A percentile compares a stretch with the other conserved stretches of the same genome.
Evolutionary conservation across 2,329 filamentous ascomycete species (phyloP).

Genomic region (Stachybotrys chlorohalonatus): DNA sequence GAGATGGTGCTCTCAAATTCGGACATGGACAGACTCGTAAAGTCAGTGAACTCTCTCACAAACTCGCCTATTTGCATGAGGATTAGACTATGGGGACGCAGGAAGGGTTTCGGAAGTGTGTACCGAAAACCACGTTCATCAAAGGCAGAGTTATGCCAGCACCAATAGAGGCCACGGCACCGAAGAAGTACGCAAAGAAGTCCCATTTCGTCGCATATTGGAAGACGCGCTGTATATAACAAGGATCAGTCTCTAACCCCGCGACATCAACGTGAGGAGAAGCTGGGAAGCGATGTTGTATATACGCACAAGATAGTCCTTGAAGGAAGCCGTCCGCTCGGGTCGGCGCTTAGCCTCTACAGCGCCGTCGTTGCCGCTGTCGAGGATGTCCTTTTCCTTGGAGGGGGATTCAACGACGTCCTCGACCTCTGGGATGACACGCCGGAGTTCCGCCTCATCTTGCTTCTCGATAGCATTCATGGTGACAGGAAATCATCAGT

Average conservation of each 20-base stretch:
- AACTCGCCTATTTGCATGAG: constrained; percentile 24
- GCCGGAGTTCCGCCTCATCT: neutral
- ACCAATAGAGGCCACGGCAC: constrained; percentile 38
- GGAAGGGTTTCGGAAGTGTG: constrained; percentile 1
- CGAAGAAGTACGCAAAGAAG: constrained; percentile 35
- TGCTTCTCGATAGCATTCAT: neutral
- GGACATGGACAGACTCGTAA: constrained; percentile 22
- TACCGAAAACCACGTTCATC: constrained; percentile 52
- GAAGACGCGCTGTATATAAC: constrained; percentile 34
- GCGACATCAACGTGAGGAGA: too few relatives aligned
- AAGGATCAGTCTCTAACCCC: neutral
- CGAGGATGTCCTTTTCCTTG: neutral
- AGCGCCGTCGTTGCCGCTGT: constrained; percentile 15
- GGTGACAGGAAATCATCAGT: neutral
- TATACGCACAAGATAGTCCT: constrained; percentile 32
- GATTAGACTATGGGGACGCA: neutral
- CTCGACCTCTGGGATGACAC: neutral
- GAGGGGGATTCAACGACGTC: neutral
- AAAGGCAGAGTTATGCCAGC: constrained; percentile 47
- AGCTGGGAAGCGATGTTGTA: neutral
- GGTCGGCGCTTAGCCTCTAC: constrained; percentile 27
- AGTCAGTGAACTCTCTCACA: constrained; percentile 38
- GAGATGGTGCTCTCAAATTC: constrained; percentile 34
- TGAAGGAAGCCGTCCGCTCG: constrained; percentile 33
- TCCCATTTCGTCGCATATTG: constrained; percentile 45